A percentile compares a stretch with the other conserved stretches of the same genome.
These are phyloP conservation scores for Ananas comosus DNA, from an alignment of 176 grass and related monocot species.

Conservation along the genomic window DNA sequence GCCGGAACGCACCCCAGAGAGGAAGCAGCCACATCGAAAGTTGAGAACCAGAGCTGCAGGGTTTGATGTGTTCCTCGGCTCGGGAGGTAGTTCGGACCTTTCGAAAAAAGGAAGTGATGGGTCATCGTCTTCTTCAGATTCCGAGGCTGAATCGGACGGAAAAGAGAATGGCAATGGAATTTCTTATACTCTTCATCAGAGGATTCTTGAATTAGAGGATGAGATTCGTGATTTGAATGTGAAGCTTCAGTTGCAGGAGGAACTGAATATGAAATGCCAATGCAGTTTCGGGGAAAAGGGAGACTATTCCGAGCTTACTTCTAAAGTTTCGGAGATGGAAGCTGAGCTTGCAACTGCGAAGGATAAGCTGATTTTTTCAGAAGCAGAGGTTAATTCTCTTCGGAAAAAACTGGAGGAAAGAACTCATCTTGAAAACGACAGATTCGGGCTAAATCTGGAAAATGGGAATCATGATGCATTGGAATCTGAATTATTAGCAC, in stretches of 20 bases:
- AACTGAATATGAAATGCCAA: slow-evolving; percentile 34
- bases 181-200: slow-evolving; percentile 34
- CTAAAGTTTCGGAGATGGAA: slow-evolving; percentile 33
- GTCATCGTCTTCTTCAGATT: slow-evolving; percentile 64
- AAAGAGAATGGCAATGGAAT: slow-evolving; percentile 38
- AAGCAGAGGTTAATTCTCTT: slow-evolving; percentile 21
- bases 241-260: slow-evolving; percentile 46
- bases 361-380: slow-evolving; percentile 29
- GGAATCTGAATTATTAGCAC: slow-evolving; percentile 37
- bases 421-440: slow-evolving; percentile 3
- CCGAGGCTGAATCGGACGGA: slow-evolving; percentile 54
- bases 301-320: slow-evolving; percentile 20
- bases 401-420: slow-evolving; percentile 38
- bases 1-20: background rate
- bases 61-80: slow-evolving; percentile 16
- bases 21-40: background rate
- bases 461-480: slow-evolving; percentile 20
- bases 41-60: slow-evolving; percentile 4
- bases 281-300: slow-evolving; percentile 9
- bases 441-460: slow-evolving; percentile 18
- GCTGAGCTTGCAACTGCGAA: background rate
- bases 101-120: slow-evolving; percentile 64
- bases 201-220: slow-evolving; percentile 66
- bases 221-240: slow-evolving; percentile 54
- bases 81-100: slow-evolving; percentile 10